Percentiles rank a stretch among this genome's conserved stretches.
Conservation (phyloP, 2,329 filamentous ascomycete species). For the Coniochaeta sp. region DNA sequence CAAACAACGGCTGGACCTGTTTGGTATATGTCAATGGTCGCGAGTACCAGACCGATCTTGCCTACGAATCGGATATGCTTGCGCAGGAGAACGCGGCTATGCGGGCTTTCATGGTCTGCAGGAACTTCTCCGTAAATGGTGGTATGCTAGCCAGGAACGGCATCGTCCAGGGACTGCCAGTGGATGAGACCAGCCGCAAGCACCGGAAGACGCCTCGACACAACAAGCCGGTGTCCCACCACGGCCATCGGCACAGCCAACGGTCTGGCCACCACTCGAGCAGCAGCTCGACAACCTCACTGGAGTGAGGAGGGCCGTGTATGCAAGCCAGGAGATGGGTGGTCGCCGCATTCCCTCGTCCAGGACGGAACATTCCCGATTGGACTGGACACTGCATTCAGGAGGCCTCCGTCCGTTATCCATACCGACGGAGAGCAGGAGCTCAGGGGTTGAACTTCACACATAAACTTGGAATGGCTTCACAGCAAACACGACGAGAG, state of each 20-base stretch:
- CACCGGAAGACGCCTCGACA: constrained; percentile 39
- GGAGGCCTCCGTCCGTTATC: background rate
- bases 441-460: constrained; percentile 6
- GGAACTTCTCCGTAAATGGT: constrained; percentile 94
- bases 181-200: constrained; percentile 41
- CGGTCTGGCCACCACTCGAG: constrained; percentile 53
- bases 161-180: constrained; percentile 59
- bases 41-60: constrained; percentile 86
- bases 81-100: constrained; percentile 92
- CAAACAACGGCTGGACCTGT: constrained; percentile 72
- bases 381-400: background rate
- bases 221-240: constrained; percentile 8
- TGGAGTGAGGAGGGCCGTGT: constrained; percentile 30
- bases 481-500: constrained; percentile 21
- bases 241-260: constrained; percentile 36
- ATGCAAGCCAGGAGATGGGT: background rate
- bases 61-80: constrained; percentile 73
- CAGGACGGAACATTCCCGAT: background rate
- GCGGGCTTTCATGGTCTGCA: constrained; percentile 94
- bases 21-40: constrained; percentile 92
- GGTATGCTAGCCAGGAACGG: constrained; percentile 74
- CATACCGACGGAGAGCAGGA: constrained; percentile 4
- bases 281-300: constrained; percentile 55
- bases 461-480: constrained; percentile 26
- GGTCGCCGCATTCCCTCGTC: background rate